A percentile compares a stretch with the other conserved stretches of the same genome.
Conservation (phyloP, 2,329 filamentous ascomycete genomes). For the Neonectria neomacrospora region DNA sequence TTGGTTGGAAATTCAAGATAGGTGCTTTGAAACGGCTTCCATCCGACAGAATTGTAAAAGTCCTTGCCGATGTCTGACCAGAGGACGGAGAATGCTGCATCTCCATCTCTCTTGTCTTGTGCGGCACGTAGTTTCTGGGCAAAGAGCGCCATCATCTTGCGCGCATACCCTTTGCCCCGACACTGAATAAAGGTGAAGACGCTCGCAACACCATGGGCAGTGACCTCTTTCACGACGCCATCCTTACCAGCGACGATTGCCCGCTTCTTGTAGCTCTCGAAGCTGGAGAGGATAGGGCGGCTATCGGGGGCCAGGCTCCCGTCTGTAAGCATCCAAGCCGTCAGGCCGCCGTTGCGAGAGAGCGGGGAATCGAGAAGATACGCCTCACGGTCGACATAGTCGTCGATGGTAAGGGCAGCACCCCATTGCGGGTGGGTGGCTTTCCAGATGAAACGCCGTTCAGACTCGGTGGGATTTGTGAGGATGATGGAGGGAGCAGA, state of each 20-base stretch:
- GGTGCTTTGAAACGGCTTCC: conserved; percentile 77
- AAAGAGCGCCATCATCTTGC: conserved; percentile 77
- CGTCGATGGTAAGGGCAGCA: conserved; percentile 61
- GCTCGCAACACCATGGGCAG: conserved; percentile 79
- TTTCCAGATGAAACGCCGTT: conserved; percentile 65
- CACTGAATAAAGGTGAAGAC: conserved; percentile 79
- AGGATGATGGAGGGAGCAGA: conserved; percentile 52
- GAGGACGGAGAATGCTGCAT: conserved; percentile 76
- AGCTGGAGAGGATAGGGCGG: conserved; percentile 69
- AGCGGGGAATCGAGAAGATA: conserved; percentile 68
- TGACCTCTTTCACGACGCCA: conserved; percentile 59
- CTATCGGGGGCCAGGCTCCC: conserved; percentile 48
- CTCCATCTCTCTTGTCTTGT: conserved; percentile 44
- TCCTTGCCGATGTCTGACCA: conserved; percentile 88
- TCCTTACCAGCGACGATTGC: conserved; percentile 58
- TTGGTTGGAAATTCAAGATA: conserved; percentile 71
- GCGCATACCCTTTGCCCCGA: conserved; percentile 80
- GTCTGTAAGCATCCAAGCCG: conserved; percentile 73
- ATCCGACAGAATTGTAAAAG: conserved; percentile 83
- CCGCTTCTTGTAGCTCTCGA: conserved; percentile 71
- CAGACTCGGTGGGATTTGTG: conserved; percentile 65
- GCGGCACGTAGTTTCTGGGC: conserved; percentile 53
- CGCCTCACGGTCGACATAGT: conserved; percentile 69
- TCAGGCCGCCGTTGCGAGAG: conserved; percentile 67
- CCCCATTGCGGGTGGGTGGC: conserved; percentile 69